phyloP scores from a whole-genome alignment of 768 basidiomycete genomes.

The Fomitopsis pulvina region DNA sequence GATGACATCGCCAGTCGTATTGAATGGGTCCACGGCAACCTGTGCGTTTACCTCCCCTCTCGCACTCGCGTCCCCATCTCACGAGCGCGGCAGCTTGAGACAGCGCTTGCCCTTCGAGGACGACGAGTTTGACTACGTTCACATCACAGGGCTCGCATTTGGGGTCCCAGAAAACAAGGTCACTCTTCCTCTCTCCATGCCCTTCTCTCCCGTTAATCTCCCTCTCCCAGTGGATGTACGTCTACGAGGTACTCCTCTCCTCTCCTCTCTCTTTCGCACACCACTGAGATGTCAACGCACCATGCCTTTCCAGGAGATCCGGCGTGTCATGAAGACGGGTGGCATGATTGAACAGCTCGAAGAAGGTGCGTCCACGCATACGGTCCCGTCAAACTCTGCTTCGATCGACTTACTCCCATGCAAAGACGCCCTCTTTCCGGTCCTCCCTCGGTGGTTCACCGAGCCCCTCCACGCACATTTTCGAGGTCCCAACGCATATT shows the following conservation, averaged over 20 bases:
- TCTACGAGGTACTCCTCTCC: conserved; percentile 49
- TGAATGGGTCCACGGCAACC: conserved; percentile 72
- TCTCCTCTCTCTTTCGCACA: not conserved
- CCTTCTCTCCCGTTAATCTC: no score
- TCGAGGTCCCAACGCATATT: conserved; percentile 35
- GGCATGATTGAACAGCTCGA: conserved; percentile 69
- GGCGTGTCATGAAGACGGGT: conserved; percentile 60
- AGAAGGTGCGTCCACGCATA: conserved; percentile 43
- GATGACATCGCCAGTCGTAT: conserved; percentile 48
- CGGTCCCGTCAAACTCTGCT: not conserved
- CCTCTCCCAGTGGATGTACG: conserved; percentile 60
- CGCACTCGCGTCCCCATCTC: no score
- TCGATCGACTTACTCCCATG: not conserved
- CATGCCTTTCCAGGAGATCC: conserved; percentile 73
- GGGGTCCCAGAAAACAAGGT: conserved; percentile 76
- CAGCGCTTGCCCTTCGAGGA: conserved; percentile 79
- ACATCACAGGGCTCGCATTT: conserved; percentile 33
- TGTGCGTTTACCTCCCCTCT: conserved; percentile 37
- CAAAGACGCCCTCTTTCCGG: conserved; percentile 68
- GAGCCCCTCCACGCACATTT: conserved; percentile 48
- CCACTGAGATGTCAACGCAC: no score
- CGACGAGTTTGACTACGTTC: conserved; percentile 79
- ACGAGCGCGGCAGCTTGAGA: conserved; percentile 50
- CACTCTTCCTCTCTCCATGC: no score
- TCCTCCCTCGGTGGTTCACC: conserved; percentile 73